Evolutionary conservation across 2,329 filamentous ascomycete genomes (phyloP).

Genomic region (Berkeleyomyces rouxiae): DNA sequence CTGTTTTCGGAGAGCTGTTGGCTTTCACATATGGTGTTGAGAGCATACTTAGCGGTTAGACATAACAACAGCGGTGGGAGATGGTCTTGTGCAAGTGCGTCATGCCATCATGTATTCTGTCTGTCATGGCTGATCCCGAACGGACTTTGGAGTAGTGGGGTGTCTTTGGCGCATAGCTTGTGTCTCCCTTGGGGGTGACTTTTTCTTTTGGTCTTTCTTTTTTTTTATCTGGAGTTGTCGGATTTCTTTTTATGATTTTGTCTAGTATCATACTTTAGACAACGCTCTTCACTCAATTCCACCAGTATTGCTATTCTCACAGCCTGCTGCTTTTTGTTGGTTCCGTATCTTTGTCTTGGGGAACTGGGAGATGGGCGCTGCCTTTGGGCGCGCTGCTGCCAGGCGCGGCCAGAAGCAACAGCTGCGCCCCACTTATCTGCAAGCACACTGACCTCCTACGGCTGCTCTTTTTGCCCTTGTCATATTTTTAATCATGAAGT

Average conservation of each 20-base stretch:
- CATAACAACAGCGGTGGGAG: no score
- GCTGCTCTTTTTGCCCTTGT: background rate
- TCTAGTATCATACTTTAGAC: background rate
- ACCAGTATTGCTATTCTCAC: background rate
- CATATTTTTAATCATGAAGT: background rate
- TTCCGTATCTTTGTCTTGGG: background rate
- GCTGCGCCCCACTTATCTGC: background rate
- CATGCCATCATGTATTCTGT: no score
- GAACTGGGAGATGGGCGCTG: background rate
- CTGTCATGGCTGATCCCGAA: no score
- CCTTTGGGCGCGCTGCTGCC: background rate
- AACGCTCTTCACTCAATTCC: background rate
- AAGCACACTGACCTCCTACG: background rate
- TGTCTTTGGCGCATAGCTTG: background rate
- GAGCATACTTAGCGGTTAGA: no score
- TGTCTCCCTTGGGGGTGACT: background rate
- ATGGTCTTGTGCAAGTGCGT: no score
- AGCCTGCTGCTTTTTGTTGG: background rate
- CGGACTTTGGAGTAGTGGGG: background rate
- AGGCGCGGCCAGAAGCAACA: background rate
- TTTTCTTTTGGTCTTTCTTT: background rate
- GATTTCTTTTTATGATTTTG: background rate
- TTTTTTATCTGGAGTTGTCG: background rate
- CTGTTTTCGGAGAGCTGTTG: no score
- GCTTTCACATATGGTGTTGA: no score